Conservation (phyloP, 176 grass and related monocot genomes). For the Tillandsia fasciculata region DNA sequence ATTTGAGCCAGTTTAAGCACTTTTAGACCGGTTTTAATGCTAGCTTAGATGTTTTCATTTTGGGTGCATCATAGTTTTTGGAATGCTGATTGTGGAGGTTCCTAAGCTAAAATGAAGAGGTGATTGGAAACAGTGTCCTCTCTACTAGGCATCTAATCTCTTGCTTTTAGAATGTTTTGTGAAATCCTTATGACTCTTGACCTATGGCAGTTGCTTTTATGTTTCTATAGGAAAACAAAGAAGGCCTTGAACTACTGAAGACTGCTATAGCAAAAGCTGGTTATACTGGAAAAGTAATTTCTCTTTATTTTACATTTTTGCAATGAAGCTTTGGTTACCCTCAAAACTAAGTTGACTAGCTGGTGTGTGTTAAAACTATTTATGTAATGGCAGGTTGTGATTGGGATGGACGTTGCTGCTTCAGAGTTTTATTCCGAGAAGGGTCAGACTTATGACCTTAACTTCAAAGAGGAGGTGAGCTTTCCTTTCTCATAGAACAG, state of each 20-base stretch:
- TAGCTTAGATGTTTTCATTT: too few relatives aligned
- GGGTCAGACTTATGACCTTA: slow-evolving; percentile 77
- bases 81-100: not conserved
- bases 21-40: too few relatives aligned
- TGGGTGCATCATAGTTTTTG: not conserved
- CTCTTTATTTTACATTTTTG: not conserved
- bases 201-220: not conserved
- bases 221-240: slow-evolving; percentile 78
- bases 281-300: slow-evolving; percentile 69
- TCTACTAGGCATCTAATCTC: not conserved
- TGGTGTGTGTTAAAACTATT: not conserved
- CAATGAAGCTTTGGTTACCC: not conserved
- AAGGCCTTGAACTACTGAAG: slow-evolving; percentile 89
- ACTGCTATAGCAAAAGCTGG: slow-evolving; percentile 88
- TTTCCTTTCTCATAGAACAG: not conserved
- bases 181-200: not conserved
- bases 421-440: slow-evolving; percentile 78
- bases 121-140: not conserved
- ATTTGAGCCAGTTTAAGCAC: too few relatives aligned
- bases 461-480: slow-evolving; percentile 84
- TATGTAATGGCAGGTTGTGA: slow-evolving; percentile 47
- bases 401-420: slow-evolving; percentile 96
- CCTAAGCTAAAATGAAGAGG: not conserved
- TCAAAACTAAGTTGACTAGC: not conserved
- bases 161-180: not conserved